A percentile compares a stretch with the other conserved stretches of the same genome.
phyloP scores from a whole-genome alignment of 176 grass and related monocot species.

The Cenchrus fungigraminus region DNA sequence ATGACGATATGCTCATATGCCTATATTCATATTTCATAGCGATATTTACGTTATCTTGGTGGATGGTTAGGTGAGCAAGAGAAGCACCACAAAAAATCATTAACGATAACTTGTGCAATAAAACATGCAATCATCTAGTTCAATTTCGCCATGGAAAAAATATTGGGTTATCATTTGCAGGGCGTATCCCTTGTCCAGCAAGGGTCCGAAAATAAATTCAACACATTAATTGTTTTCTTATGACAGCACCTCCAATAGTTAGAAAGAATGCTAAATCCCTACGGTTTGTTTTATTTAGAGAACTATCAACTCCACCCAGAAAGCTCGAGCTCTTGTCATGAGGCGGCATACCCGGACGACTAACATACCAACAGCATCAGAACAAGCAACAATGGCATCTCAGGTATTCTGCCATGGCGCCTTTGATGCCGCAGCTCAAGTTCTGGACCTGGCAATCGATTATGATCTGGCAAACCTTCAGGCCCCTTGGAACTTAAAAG shows the following conservation, averaged over 20 bases:
- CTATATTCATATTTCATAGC: too few species aligned
- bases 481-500: neutral
- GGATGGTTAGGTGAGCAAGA: too few species aligned
- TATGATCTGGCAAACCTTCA: constrained; percentile 14
- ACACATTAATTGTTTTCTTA: neutral
- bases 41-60: too few species aligned
- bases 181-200: neutral
- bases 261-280: neutral
- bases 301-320: neutral
- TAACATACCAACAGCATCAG: neutral
- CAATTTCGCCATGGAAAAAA: neutral
- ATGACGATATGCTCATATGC: too few species aligned
- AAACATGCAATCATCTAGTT: neutral
- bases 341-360: neutral
- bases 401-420: neutral
- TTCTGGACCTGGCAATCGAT: neutral
- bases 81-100: neutral
- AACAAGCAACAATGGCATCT: constrained; percentile 10
- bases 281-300: neutral
- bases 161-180: neutral
- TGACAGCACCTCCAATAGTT: constrained; percentile 6
- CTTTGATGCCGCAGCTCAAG: constrained; percentile 20
- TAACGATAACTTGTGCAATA: neutral
- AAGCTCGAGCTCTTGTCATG: neutral
- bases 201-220: neutral